These are phyloP conservation scores for Chaetoscypha palmicola DNA, from an alignment of 2,329 filamentous ascomycete species.

Conservation along the genomic window DNA sequence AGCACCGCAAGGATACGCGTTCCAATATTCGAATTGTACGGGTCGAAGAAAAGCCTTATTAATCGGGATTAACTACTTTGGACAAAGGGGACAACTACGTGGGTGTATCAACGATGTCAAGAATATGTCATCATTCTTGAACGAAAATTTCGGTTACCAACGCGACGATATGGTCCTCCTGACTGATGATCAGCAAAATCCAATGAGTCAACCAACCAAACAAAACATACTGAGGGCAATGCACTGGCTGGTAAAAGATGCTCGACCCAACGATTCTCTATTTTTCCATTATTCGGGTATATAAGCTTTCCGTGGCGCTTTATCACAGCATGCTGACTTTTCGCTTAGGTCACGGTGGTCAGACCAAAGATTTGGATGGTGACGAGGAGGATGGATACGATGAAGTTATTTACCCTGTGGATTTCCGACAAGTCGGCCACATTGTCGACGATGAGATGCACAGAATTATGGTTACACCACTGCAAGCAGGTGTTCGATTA, in stretches of 20 bases:
- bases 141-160: conserved; percentile 83
- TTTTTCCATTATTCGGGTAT: conserved; percentile 95
- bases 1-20: conserved; percentile 71
- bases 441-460: conserved; percentile 81
- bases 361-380: conserved; percentile 69
- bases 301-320: conserved; percentile 27
- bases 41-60: conserved; percentile 80
- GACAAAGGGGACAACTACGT: conserved; percentile 78
- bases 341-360: conserved; percentile 62
- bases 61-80: conserved; percentile 95
- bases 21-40: conserved; percentile 87
- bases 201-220: conserved; percentile 93
- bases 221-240: conserved; percentile 93
- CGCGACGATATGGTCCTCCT: conserved; percentile 94
- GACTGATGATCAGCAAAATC: conserved; percentile 93
- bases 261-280: conserved; percentile 82
- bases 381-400: conserved; percentile 77
- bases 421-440: conserved; percentile 68
- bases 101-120: conserved; percentile 97
- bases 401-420: conserved; percentile 76
- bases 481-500: conserved; percentile 73
- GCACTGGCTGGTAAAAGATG: conserved; percentile 96
- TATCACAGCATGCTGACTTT: conserved; percentile 10
- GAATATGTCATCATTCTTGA: conserved; percentile 92
- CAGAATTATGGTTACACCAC: conserved; percentile 63